Evolutionary conservation across 441 rosid genomes (phyloP), one percentile per base, ranked within the genome.

Genomic region (Flueggea neowawraea): DNA sequence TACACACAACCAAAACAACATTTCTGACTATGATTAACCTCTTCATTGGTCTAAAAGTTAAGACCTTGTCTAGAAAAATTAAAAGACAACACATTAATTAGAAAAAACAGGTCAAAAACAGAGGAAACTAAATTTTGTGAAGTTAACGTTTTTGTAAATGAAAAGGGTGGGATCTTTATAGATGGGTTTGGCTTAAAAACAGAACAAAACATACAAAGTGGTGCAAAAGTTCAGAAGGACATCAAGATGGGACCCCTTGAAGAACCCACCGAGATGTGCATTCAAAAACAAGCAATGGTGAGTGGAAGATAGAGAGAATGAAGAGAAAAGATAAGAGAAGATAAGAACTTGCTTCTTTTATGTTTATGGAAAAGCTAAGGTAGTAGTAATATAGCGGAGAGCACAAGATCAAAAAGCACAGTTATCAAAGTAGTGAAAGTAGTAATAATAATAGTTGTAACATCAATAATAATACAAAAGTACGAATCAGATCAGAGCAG

Each of bases 361-460:
- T 66, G 76, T 69, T 69, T 66, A 56, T 66, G 64, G 67, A 70
- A 80, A 73, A 52, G 57, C 52, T 43, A 72, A 67, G 68, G 59
- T 54, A 63, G 39, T 55, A 63, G 39, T 0, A 44, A 57, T 54
- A 50, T 22, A 69, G 58, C 52, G 55, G 49, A 53, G 48, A 36
- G 48, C 54, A 33, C 44, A 63, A 68, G 57, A 75, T 62, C 54
- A 55, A 47, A 47, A 66, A 64, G 76, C 82, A 78, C 82, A 68
- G 70, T 72, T 80, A 61, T 64, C 84, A 54, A 78, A 76, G 81
- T 78, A 60, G 58, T 52, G 57, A 61, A 49, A 66, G 69, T 61
- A 67, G 39, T 55, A 62, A 73, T 71, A 72, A 71, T 70, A 67
- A 70, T 60, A 77, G 70, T 73, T 77, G 73, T 63, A 71, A 68